These are phyloP conservation scores for Plasmodiophora brassicae DNA, from an alignment of 208 protist genomes.

Conservation along the genomic window DNA sequence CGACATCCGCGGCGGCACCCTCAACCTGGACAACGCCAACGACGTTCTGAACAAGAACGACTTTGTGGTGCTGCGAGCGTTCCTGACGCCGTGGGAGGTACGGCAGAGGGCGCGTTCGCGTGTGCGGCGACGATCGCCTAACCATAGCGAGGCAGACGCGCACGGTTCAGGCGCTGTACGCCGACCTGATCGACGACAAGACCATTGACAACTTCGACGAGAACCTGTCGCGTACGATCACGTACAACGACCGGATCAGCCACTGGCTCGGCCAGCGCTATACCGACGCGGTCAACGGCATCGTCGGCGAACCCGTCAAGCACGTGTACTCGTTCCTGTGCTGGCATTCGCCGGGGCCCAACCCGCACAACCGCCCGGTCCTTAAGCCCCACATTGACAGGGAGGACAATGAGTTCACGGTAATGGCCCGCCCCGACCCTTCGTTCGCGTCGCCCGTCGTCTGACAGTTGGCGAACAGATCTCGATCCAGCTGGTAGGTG, in stretches of 20 bases:
- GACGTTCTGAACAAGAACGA: neutral
- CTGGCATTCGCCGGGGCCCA: neutral
- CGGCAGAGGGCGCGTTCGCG: too few species aligned
- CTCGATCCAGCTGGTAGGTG: too few species aligned
- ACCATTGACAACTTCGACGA: neutral
- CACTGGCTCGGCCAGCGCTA: neutral
- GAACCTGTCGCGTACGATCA: neutral
- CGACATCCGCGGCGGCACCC: neutral
- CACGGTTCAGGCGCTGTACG: neutral
- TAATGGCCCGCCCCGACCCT: too few species aligned
- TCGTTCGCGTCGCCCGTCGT: too few species aligned
- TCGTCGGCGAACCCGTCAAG: constrained; percentile 21
- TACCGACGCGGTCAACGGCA: neutral
- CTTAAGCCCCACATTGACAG: neutral
- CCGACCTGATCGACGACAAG: neutral
- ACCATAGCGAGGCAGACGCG: too few species aligned
- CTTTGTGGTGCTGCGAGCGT: neutral
- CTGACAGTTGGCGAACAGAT: too few species aligned
- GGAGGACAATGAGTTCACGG: constrained; percentile 22
- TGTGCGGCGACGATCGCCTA: too few species aligned
- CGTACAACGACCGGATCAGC: neutral
- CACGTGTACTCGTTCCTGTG: constrained; percentile 29
- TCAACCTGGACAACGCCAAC: neutral
- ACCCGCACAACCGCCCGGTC: neutral
- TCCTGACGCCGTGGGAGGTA: neutral